Conservation (phyloP, 768 basidiomycete species). For the Rubroboletus pulcherrimus region DNA sequence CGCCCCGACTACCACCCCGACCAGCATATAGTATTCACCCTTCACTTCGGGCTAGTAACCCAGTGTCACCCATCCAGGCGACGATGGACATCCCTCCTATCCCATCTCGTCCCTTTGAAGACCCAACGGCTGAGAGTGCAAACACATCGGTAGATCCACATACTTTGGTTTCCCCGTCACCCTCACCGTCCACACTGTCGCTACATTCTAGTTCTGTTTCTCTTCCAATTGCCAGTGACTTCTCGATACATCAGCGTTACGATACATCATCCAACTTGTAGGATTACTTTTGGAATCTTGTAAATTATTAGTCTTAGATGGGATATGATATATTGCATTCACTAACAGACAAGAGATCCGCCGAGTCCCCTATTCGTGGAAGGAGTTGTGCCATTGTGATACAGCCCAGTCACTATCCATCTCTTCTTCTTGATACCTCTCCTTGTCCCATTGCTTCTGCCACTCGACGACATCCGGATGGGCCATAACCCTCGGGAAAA, state of each 20-base stretch:
- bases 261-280: slow-evolving; percentile 15
- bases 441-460: slow-evolving; percentile 28
- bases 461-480: slow-evolving; percentile 34
- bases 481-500: slow-evolving; percentile 31
- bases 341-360: not conserved
- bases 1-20: slow-evolving; percentile 63
- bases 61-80: slow-evolving; percentile 46
- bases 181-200: slow-evolving; percentile 19
- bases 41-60: slow-evolving; percentile 51
- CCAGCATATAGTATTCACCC: slow-evolving; percentile 78
- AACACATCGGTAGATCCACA: slow-evolving; percentile 6
- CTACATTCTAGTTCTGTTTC: slow-evolving; percentile 12
- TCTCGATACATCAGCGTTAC: slow-evolving; percentile 6
- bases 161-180: slow-evolving; percentile 11
- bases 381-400: slow-evolving; percentile 31
- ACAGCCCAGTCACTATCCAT: slow-evolving; percentile 33
- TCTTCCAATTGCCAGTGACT: slow-evolving; percentile 8
- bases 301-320: slow-evolving; percentile 2
- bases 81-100: slow-evolving; percentile 31
- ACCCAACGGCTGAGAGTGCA: slow-evolving; percentile 3
- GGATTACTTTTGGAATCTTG: not conserved
- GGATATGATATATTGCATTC: slow-evolving; percentile 5
- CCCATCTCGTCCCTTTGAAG: slow-evolving; percentile 28
- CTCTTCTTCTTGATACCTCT: slow-evolving; percentile 29
- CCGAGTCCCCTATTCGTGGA: slow-evolving; percentile 9